phyloP scores from a whole-genome alignment of 805 yeast genomes.

The Cyberlindnera saturnus region DNA sequence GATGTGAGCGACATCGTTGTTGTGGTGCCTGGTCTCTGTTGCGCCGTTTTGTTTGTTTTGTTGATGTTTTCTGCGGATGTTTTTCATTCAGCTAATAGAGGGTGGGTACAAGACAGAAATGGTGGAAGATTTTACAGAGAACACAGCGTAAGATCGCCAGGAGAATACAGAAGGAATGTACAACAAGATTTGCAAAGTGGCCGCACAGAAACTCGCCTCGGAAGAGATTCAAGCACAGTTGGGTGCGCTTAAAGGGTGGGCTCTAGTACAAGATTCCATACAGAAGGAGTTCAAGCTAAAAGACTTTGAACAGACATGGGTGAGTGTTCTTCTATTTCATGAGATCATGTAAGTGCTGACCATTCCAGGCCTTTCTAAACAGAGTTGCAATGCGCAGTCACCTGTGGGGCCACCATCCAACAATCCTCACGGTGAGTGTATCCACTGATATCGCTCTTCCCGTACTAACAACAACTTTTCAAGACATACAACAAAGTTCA shows the following conservation, averaged over 20 bases:
- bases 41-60: neutral
- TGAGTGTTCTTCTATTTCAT: constrained; percentile 13
- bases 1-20: constrained; percentile 72
- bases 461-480: neutral
- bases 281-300: constrained; percentile 36
- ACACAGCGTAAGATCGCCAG: too few species aligned
- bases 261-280: constrained; percentile 13
- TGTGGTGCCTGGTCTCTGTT: neutral
- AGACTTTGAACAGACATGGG: constrained; percentile 60
- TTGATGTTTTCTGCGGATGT: neutral
- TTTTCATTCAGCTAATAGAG: too few species aligned
- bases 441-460: neutral
- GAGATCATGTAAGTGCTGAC: neutral
- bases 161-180: constrained; percentile 24
- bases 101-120: too few species aligned
- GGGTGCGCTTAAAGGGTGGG: constrained; percentile 23
- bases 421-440: constrained; percentile 38
- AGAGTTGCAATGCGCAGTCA: constrained; percentile 54
- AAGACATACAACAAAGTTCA: constrained; percentile 50
- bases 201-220: constrained; percentile 24
- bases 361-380: constrained; percentile 37
- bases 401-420: constrained; percentile 63
- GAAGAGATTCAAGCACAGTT: constrained; percentile 21
- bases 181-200: constrained; percentile 29
- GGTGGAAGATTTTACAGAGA: too few species aligned